Conservation (phyloP, 208 protist genomes). For the Trichomonas tenax region DNA sequence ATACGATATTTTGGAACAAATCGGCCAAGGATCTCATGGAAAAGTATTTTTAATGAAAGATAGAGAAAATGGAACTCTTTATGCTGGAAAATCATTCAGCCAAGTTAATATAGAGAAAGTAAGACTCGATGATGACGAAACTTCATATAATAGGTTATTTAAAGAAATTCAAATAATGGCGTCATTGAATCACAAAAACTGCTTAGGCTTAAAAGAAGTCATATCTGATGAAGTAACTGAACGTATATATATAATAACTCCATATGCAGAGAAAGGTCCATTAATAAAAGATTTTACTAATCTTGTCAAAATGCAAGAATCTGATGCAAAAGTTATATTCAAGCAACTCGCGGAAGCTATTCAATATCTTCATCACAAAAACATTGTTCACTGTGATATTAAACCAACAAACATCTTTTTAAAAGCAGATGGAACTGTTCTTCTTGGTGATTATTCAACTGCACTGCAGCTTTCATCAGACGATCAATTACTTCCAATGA, state of each 20-base stretch:
- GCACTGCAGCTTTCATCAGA: not conserved
- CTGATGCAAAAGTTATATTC: not conserved
- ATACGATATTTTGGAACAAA: not conserved
- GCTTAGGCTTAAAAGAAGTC: not conserved
- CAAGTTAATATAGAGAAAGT: not conserved
- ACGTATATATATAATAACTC: not conserved
- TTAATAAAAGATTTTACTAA: not conserved
- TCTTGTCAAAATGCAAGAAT: not conserved
- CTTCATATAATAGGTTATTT: not conserved
- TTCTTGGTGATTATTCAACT: not conserved
- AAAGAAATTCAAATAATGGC: not conserved
- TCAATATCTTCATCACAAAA: not conserved
- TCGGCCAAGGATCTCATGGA: not conserved
- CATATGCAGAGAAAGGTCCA: not conserved
- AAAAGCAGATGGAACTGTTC: not conserved
- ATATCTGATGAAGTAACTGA: not conserved
- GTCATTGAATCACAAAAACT: not conserved
- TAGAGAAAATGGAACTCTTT: not conserved
- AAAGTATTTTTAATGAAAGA: not conserved
- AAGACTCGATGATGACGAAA: not conserved
- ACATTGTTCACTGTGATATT: not conserved
- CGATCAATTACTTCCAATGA: not conserved
- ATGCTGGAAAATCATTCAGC: not conserved
- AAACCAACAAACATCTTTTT: not conserved
- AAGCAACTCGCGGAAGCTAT: not conserved